Conservation (phyloP, 805 yeast genomes). For the Wickerhamiella qilinensis region DNA sequence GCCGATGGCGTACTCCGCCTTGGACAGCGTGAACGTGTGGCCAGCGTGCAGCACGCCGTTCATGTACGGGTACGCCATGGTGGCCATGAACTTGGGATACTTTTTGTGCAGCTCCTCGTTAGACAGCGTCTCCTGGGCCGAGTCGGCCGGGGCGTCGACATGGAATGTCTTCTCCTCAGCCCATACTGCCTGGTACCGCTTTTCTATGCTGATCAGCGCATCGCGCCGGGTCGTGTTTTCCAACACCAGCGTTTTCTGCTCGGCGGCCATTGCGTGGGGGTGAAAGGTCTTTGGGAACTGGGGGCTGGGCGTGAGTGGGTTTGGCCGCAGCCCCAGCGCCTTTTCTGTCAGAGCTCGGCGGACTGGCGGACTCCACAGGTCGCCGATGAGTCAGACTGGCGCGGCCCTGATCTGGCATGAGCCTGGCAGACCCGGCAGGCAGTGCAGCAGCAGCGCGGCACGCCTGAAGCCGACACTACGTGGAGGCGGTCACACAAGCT, state of each 20-base stretch:
- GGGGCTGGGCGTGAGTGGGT: too few relatives aligned
- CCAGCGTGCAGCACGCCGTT: conserved; percentile 98
- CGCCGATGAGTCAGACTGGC: too few relatives aligned
- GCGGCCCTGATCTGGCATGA: too few relatives aligned
- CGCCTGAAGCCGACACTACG: too few relatives aligned
- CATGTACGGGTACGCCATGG: conserved; percentile 99
- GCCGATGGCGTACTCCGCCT: conserved; percentile 82
- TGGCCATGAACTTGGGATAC: conserved; percentile 74
- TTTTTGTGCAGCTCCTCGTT: conserved; percentile 58
- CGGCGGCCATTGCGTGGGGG: conserved; percentile 8
- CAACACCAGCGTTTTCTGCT: conserved; percentile 16
- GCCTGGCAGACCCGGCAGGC: too few relatives aligned
- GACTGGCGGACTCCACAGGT: too few relatives aligned
- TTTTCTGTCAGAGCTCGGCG: too few relatives aligned
- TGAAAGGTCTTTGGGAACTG: too few relatives aligned
- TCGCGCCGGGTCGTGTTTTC: conserved; percentile 85
- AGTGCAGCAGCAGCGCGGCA: too few relatives aligned
- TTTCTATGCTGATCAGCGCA: conserved; percentile 74
- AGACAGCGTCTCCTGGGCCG: conserved; percentile 41
- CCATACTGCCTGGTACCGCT: conserved; percentile 80
- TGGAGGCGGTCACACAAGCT: too few relatives aligned
- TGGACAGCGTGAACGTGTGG: conserved; percentile 86
- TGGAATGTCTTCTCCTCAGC: conserved; percentile 73
- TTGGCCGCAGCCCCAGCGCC: too few relatives aligned
- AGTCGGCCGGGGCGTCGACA: conserved; percentile 64